Conservation (phyloP, 1,139 yeast genomes). For the Taphrina communis region DNA sequence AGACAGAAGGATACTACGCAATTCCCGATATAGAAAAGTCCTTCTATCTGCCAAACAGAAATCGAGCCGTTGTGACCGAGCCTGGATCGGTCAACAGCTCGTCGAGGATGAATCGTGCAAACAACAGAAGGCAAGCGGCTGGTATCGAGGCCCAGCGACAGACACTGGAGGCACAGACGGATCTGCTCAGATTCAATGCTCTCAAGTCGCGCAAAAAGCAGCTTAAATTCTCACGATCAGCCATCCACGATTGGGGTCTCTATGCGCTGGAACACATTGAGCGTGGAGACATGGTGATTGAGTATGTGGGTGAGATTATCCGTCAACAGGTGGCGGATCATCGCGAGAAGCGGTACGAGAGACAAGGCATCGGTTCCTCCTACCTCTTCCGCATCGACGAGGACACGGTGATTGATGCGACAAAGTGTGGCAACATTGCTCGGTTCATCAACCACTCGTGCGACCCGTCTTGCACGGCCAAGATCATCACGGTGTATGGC, state of each 20-base stretch:
- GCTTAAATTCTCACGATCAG: constrained; percentile 92
- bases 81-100: constrained; percentile 52
- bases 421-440: constrained; percentile 96
- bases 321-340: constrained; percentile 94
- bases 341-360: constrained; percentile 81
- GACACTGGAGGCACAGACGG: constrained; percentile 80
- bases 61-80: constrained; percentile 57
- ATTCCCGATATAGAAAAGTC: constrained; percentile 74
- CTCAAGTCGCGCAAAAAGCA: constrained; percentile 90
- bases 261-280: constrained; percentile 94
- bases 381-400: constrained; percentile 92
- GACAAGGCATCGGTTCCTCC: constrained; percentile 94
- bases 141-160: constrained; percentile 84
- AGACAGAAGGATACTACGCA: constrained; percentile 75
- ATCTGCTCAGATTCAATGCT: constrained; percentile 62
- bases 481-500: constrained; percentile 93
- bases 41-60: constrained; percentile 80
- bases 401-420: constrained; percentile 94
- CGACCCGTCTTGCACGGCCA: constrained; percentile 91
- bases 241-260: constrained; percentile 97
- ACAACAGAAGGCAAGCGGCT: constrained; percentile 87
- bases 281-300: constrained; percentile 95
- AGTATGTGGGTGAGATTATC: constrained; percentile 95
- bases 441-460: constrained; percentile 92
- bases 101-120: constrained; percentile 86